Percentiles rank a stretch among this genome's conserved stretches.
Conservation (phyloP, 2,329 filamentous ascomycete genomes). For the Calonectria multiphialidica region DNA sequence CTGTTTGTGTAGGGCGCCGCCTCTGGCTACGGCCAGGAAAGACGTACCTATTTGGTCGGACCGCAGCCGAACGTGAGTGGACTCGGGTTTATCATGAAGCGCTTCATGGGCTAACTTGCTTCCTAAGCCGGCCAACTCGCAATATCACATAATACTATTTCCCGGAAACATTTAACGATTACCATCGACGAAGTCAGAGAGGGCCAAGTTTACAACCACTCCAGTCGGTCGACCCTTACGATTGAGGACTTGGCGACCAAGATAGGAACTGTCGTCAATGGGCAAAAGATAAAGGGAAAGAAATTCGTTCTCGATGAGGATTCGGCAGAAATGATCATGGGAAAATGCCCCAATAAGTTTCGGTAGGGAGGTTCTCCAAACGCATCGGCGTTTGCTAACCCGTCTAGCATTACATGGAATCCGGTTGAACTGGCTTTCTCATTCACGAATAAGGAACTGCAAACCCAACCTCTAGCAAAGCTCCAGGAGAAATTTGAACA, state of each 20-base stretch:
- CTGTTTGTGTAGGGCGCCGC: conserved; percentile 54
- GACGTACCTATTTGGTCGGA: conserved; percentile 87
- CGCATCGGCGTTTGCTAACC: conserved; percentile 20
- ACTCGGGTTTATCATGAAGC: conserved; percentile 32
- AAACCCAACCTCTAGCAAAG: conserved; percentile 71
- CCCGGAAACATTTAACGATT: conserved; percentile 87
- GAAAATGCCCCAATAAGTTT: conserved; percentile 75
- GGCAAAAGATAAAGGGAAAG: conserved; percentile 74
- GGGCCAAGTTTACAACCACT: conserved; percentile 74
- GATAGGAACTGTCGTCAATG: conserved; percentile 84
- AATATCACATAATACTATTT: conserved; percentile 86
- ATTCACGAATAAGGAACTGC: conserved; percentile 78
- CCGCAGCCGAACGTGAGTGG: conserved; percentile 74
- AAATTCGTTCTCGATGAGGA: conserved; percentile 64
- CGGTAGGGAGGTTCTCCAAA: conserved; percentile 54
- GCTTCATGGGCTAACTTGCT: conserved; percentile 7
- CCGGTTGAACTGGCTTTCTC: conserved; percentile 87
- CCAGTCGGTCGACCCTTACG: conserved; percentile 75
- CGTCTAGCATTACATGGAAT: conserved; percentile 79
- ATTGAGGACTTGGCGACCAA: conserved; percentile 88
- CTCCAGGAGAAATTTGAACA: conserved; percentile 79
- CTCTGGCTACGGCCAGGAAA: conserved; percentile 90
- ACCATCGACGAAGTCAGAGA: conserved; percentile 74
- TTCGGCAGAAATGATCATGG: conserved; percentile 76
- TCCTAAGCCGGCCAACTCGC: conserved; percentile 71